A percentile compares a stretch with the other conserved stretches of the same genome.
phyloP scores from a whole-genome alignment of 768 basidiomycete genomes.

The Crucibulum laeve region DNA sequence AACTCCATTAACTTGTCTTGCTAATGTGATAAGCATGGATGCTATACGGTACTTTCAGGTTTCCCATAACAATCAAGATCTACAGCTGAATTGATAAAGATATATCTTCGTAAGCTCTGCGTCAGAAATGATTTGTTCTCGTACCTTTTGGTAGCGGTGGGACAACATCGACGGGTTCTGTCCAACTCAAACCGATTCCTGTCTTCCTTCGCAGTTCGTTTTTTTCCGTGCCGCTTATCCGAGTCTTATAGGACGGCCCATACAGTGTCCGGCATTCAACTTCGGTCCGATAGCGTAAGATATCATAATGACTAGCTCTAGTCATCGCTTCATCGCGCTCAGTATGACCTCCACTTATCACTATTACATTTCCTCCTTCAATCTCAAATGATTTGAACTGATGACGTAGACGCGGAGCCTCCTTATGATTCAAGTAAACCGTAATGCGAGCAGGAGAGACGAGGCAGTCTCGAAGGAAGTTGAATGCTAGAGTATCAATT shows the following conservation, averaged over 20 bases:
- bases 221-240: constrained; percentile 21
- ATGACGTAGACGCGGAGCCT: constrained; percentile 7
- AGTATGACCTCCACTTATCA: constrained; percentile 15
- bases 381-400: constrained; percentile 11
- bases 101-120: no score
- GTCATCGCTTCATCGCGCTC: constrained; percentile 23
- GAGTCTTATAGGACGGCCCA: constrained; percentile 13
- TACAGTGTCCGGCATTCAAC: constrained; percentile 16
- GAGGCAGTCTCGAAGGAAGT: constrained; percentile 9
- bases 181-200: constrained; percentile 11
- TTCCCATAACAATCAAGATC: no score
- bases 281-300: constrained; percentile 20
- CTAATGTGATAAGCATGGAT: no score
- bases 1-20: no score
- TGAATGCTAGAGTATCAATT: constrained; percentile 14
- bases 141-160: no score
- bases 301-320: constrained; percentile 22
- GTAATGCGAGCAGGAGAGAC: constrained; percentile 12
- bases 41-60: no score
- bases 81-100: no score
- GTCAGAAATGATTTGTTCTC: no score
- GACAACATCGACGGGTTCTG: background rate
- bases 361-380: constrained; percentile 12
- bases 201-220: constrained; percentile 20
- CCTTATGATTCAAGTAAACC: constrained; percentile 14